Evolutionary conservation across 495 filamentous ascomycete species (phyloP).

Genomic region (Aspergillus homomorphus): DNA sequence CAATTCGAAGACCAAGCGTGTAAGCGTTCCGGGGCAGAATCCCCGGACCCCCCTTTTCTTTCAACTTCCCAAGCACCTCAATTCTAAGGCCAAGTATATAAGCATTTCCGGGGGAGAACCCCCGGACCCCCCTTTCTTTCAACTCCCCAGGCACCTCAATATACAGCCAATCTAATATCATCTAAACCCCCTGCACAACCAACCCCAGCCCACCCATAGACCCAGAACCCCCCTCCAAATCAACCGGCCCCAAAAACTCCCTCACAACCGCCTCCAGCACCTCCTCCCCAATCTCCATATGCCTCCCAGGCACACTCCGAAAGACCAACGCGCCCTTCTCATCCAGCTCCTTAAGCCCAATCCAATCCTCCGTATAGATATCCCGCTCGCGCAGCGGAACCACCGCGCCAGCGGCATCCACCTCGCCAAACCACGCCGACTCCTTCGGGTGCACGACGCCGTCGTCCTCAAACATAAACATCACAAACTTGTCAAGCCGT

Average conservation of each 20-base stretch:
- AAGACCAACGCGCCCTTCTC: conserved; percentile 76
- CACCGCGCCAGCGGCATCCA: conserved; percentile 61
- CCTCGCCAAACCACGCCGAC: conserved; percentile 86
- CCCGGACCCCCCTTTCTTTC: background rate
- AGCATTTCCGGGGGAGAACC: too few species aligned
- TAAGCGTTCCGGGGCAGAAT: too few species aligned
- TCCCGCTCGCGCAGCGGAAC: conserved; percentile 65
- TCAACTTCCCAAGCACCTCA: too few species aligned
- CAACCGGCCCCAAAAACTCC: conserved; percentile 59
- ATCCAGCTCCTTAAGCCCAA: conserved; percentile 81
- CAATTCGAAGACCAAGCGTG: too few species aligned
- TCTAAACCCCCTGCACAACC: background rate
- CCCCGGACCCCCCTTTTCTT: too few species aligned
- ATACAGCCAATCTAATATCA: background rate
- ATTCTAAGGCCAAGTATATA: too few species aligned
- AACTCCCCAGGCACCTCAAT: background rate
- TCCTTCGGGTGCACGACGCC: conserved; percentile 85
- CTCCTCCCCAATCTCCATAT: conserved; percentile 79
- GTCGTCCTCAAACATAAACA: conserved; percentile 90
- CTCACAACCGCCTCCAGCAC: conserved; percentile 63
- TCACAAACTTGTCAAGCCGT: conserved; percentile 71
- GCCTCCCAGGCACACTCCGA: conserved; percentile 61
- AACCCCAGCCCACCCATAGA: background rate
- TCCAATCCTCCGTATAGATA: conserved; percentile 90
- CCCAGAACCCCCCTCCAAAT: conserved; percentile 19